A percentile compares a stretch with the other conserved stretches of the same genome.
Evolutionary conservation across 331 rosid genomes (phyloP).

Genomic region (Rosa hybrid): DNA sequence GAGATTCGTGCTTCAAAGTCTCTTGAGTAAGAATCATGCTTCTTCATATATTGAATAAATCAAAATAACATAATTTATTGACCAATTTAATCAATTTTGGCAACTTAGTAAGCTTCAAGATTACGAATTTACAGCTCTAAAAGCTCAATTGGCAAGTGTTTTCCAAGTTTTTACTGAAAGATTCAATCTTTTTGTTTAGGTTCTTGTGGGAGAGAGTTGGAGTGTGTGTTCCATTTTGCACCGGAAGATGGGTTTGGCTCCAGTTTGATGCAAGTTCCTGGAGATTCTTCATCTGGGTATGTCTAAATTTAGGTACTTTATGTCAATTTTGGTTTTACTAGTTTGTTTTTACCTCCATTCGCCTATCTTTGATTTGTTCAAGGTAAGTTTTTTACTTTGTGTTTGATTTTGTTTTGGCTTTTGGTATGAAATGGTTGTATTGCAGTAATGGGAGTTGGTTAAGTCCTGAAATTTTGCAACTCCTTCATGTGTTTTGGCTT

Average conservation of each 20-base stretch:
- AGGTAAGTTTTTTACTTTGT: background rate
- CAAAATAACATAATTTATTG: background rate
- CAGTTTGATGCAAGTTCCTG: slow-evolving; percentile 31
- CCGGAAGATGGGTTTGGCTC: slow-evolving; percentile 22
- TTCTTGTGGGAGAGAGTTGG: background rate
- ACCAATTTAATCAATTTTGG: slow-evolving; percentile 2
- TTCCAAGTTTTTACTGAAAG: background rate
- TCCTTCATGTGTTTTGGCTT: background rate
- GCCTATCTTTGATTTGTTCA: background rate
- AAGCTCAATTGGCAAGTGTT: slow-evolving; percentile 7
- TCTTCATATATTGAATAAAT: background rate
- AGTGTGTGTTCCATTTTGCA: background rate
- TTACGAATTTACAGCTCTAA: slow-evolving; percentile 38
- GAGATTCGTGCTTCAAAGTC: slow-evolving; percentile 33
- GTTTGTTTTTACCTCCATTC: background rate
- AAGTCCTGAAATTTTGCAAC: background rate
- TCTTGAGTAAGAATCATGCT: slow-evolving; percentile 13
- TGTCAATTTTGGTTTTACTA: background rate
- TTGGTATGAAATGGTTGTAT: background rate
- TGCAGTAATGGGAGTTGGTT: background rate
- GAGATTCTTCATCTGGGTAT: slow-evolving; percentile 31
- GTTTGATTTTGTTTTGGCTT: slow-evolving; percentile 6
- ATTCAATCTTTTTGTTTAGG: background rate
- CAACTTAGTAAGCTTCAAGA: slow-evolving; percentile 22
- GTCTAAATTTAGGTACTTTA: slow-evolving; percentile 16